Evolutionary conservation across 768 basidiomycete species (phyloP).

Genomic region (Galerina sulciceps): DNA sequence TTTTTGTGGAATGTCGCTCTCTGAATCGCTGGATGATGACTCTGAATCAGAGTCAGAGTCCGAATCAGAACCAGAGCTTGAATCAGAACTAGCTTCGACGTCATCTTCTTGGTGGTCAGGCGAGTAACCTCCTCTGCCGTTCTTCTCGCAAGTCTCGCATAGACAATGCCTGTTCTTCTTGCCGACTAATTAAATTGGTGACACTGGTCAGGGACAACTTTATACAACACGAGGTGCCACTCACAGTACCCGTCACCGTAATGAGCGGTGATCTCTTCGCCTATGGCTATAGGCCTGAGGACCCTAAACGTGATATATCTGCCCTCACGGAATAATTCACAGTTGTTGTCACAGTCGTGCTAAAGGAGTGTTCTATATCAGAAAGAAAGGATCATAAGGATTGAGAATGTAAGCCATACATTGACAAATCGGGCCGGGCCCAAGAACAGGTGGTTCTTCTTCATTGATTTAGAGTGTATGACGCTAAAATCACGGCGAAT

Average conservation of each 20-base stretch:
- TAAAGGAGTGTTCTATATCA: slow-evolving; percentile 37
- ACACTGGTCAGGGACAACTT: slow-evolving; percentile 15
- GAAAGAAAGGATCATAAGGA: slow-evolving; percentile 22
- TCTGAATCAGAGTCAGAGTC: slow-evolving; percentile 54
- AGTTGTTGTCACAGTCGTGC: slow-evolving; percentile 92
- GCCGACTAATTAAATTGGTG: slow-evolving; percentile 34
- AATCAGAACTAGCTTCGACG: slow-evolving; percentile 49
- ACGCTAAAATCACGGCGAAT: slow-evolving; percentile 90
- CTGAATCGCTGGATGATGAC: slow-evolving; percentile 39
- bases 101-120: slow-evolving; percentile 47
- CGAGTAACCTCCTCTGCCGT: slow-evolving; percentile 75
- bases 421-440: slow-evolving; percentile 93
- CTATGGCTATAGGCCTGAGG: slow-evolving; percentile 73
- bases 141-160: slow-evolving; percentile 86
- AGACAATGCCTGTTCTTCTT: slow-evolving; percentile 60
- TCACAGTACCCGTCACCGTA: slow-evolving; percentile 91
- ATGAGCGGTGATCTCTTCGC: slow-evolving; percentile 89
- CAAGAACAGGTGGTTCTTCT: slow-evolving; percentile 90
- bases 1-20: slow-evolving; percentile 44
- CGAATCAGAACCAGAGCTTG: slow-evolving; percentile 53
- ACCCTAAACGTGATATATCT: slow-evolving; percentile 89
- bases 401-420: slow-evolving; percentile 51
- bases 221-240: slow-evolving; percentile 35
- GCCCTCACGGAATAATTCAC: slow-evolving; percentile 86
- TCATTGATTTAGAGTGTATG: slow-evolving; percentile 89